Percentiles rank a stretch among this genome's conserved stretches.
These are phyloP conservation scores for Agaricus sinodeliciosus DNA, from an alignment of 768 basidiomycete species.

Conservation along the genomic window DNA sequence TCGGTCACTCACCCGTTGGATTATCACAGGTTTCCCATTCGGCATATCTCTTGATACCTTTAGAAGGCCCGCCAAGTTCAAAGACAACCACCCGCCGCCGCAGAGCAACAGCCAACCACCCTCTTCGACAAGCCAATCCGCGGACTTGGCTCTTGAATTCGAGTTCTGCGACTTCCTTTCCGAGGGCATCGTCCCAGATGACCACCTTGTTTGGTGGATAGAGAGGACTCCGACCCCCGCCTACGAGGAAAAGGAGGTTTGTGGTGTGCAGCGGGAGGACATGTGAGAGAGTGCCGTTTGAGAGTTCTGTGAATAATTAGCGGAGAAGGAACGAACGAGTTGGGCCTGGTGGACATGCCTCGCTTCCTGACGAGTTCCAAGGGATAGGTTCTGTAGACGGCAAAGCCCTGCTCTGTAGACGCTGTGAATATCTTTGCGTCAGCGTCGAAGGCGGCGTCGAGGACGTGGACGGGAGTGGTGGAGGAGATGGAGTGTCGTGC, in stretches of 20 bases:
- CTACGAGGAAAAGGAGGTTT: conserved; percentile 79
- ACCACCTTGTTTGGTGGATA: conserved; percentile 92
- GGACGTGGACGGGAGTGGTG: conserved; percentile 66
- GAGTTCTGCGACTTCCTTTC: conserved; percentile 78
- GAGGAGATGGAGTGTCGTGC: conserved; percentile 79
- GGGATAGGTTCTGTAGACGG: conserved; percentile 73
- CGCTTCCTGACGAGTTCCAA: conserved; percentile 75
- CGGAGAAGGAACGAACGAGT: neutral
- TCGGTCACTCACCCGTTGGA: conserved; percentile 51
- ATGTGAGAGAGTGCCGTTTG: conserved; percentile 70
- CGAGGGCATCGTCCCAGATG: conserved; percentile 77
- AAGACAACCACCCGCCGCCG: conserved; percentile 77
- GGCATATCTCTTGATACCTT: conserved; percentile 48
- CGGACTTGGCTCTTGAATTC: conserved; percentile 84
- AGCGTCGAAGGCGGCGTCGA: conserved; percentile 75
- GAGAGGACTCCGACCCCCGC: conserved; percentile 81
- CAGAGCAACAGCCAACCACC: conserved; percentile 80
- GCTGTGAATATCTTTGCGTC: conserved; percentile 77
- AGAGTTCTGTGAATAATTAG: conserved; percentile 45
- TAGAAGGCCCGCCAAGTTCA: conserved; percentile 44
- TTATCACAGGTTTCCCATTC: conserved; percentile 92
- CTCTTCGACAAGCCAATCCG: conserved; percentile 72
- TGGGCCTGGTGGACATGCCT: conserved; percentile 36
- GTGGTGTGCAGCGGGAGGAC: conserved; percentile 76
- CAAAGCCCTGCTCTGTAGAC: conserved; percentile 76